phyloP scores from a whole-genome alignment of 192 early-diverging fungal genomes.

The Backusella liffmaniae region DNA sequence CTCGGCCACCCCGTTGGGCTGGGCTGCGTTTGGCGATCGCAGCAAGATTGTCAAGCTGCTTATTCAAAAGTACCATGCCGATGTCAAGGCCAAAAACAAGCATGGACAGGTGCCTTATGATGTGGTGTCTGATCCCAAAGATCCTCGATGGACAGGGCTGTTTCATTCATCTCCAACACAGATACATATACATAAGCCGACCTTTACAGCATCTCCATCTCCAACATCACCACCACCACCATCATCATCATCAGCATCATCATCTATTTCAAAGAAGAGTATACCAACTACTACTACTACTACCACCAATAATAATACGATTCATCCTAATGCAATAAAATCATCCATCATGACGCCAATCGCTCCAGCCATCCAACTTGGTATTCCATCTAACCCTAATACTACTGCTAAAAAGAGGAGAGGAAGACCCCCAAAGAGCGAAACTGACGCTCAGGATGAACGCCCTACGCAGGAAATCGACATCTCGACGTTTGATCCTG shows the following conservation, averaged over 20 bases:
- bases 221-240: background rate
- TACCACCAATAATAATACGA: background rate
- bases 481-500: constrained; percentile 16
- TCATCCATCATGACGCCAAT: background rate
- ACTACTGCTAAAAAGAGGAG: constrained; percentile 4
- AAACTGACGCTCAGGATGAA: constrained; percentile 8
- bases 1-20: constrained; percentile 80
- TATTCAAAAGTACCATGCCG: constrained; percentile 74
- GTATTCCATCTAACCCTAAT: too few species aligned
- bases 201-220: background rate
- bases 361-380: background rate
- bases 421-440: constrained; percentile 32
- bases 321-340: background rate
- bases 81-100: constrained; percentile 71
- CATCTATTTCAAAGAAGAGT: background rate
- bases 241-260: background rate
- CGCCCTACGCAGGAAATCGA: constrained; percentile 20
- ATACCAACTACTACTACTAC: background rate
- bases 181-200: background rate
- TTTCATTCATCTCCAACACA: constrained; percentile 14
- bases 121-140: constrained; percentile 64
- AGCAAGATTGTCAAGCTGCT: constrained; percentile 70
- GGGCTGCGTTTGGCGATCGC: constrained; percentile 81
- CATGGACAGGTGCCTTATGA: constrained; percentile 80
- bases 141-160: constrained; percentile 34